These are phyloP conservation scores for Mycena pura DNA, from an alignment of 768 basidiomycete genomes.

Conservation along the genomic window DNA sequence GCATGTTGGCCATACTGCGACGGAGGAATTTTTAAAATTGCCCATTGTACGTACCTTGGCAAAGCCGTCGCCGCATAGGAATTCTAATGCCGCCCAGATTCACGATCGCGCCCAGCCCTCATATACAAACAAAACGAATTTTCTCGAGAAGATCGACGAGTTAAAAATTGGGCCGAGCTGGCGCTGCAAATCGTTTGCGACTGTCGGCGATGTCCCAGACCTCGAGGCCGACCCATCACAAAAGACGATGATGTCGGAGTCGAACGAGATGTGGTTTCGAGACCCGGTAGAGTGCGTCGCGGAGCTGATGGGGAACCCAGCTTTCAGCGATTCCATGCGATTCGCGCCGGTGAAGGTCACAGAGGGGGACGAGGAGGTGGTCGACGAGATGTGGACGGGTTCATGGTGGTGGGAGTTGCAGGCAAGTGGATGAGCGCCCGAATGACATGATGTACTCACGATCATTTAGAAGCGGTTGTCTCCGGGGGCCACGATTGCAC, in stretches of 20 bases:
- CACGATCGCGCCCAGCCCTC: conserved; percentile 11
- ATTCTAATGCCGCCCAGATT: no score
- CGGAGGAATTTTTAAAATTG: conserved; percentile 21
- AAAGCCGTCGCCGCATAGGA: no score
- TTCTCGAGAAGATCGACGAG: conserved; percentile 28
- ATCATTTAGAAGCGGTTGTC: conserved; percentile 1
- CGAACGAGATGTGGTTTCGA: conserved; percentile 29
- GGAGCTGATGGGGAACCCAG: conserved; percentile 32
- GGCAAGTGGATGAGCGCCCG: conserved; percentile 24
- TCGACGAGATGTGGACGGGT: conserved; percentile 34
- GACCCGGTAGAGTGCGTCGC: conserved; percentile 28
- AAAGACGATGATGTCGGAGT: conserved; percentile 1
- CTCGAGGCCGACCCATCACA: conserved; percentile 4
- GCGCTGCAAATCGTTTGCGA: no score
- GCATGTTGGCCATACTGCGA: conserved; percentile 22
- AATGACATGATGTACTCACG: background rate
- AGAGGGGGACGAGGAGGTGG: background rate
- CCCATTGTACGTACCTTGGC: background rate
- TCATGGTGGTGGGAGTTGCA: conserved; percentile 39
- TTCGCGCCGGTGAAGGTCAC: conserved; percentile 31
- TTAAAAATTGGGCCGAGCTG: conserved; percentile 22
- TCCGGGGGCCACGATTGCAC: conserved; percentile 28
- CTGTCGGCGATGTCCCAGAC: background rate
- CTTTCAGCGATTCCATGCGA: conserved; percentile 28
- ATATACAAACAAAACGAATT: conserved; percentile 26